Base-by-base conservation (phyloP, 1,139 yeast species). In the Yamadazyma triangularis region DNA sequence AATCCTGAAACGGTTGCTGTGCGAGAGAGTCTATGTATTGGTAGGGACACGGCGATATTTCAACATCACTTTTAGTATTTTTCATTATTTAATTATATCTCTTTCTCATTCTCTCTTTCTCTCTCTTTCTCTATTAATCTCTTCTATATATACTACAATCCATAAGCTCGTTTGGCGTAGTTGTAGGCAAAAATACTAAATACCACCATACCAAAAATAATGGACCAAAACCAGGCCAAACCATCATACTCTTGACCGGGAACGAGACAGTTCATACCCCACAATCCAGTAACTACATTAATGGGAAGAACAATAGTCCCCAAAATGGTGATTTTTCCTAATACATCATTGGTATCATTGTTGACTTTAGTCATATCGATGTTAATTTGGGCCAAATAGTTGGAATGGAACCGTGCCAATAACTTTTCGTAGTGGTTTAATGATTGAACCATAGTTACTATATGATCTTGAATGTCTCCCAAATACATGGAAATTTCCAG, bases 221-320 rank as follows among this genome's bases (percentile, higher is more conserved):
- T 66, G 1, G 50, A 40, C 52, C 77, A 83, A 57, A 91, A 91
- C 98, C 98, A 91, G 4, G 64, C 56, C 44, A 89, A 62, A 1
- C 86, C 81, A 10, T 74, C 79, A 29, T 67, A 64, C 18, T 73
- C 81, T 52, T 89, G 97, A 0, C 98, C 98, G 0, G 98, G 98
- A 23, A 91, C 97, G 8, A 85, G 46, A 42, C 94, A 95, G 61
- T 91, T 91, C 98, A 91, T 91, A 38, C 98, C 98, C 97, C 97
- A 91, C 32, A 91, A 64, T 18, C 98, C 98, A 1, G 98, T 91
- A 15, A 91, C 81, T 34, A 91, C 86, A 53, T 91, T 91, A 71
- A 91, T 76, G 3, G 98, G 98, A 38, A 91, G 64, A 7, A 91
- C 95, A 38, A 91, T 85, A 0, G 97, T 88, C 70, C 98, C 98